Conservation (phyloP, 164 flowering plant genomes). For the Stephania yunnanensis region DNA sequence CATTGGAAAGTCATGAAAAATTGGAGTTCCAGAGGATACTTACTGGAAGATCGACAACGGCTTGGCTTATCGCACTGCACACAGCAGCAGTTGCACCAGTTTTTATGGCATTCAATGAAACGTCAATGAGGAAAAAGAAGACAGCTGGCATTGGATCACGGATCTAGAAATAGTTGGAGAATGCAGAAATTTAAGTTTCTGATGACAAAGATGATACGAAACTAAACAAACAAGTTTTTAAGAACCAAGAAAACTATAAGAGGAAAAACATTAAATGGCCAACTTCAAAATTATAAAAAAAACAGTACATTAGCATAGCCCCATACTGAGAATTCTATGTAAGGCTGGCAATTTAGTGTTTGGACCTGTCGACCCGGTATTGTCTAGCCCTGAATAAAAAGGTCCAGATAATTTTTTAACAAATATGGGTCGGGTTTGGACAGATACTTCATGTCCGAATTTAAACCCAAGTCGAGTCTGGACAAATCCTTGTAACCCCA, state of each 20-base stretch:
- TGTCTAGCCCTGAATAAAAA: too few relatives aligned
- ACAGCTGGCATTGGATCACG: slow-evolving; percentile 99
- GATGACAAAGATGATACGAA: background rate
- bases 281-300: too few relatives aligned
- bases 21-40: slow-evolving; percentile 27
- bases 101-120: slow-evolving; percentile 92
- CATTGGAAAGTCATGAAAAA: background rate
- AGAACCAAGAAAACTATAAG: background rate
- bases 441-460: background rate
- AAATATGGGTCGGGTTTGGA: background rate
- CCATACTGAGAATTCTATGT: too few relatives aligned
- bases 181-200: background rate
- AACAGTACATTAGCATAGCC: too few relatives aligned
- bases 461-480: too few relatives aligned
- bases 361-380: too few relatives aligned
- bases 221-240: background rate
- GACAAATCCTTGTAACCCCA: too few relatives aligned
- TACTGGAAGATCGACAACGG: slow-evolving; percentile 89
- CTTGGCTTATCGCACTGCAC: slow-evolving; percentile 93
- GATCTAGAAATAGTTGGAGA: slow-evolving; percentile 41
- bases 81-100: slow-evolving; percentile 99
- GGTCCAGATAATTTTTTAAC: too few relatives aligned
- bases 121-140: slow-evolving; percentile 92
- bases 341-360: too few relatives aligned
- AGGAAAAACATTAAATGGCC: background rate